Percentiles rank a stretch among this genome's conserved stretches.
phyloP scores from a whole-genome alignment of 306 rosid species.

The Citrullus colocynthis region DNA sequence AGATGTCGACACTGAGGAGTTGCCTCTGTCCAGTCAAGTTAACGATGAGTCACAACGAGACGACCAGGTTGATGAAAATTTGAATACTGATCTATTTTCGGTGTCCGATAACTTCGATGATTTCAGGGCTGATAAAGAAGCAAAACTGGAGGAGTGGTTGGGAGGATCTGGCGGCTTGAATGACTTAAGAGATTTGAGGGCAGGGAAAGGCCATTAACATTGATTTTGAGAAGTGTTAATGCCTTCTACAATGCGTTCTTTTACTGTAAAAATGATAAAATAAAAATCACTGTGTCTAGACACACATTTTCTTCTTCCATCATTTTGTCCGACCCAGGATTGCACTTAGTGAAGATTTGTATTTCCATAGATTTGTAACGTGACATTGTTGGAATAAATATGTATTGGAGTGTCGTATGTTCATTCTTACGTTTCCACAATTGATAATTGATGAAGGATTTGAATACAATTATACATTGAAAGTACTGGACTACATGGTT shows the following conservation, averaged over 20 bases:
- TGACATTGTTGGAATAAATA: not conserved
- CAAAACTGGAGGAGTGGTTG: conserved; percentile 69
- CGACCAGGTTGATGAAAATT: conserved; percentile 19
- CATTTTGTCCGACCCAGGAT: not conserved
- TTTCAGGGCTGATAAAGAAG: conserved; percentile 71
- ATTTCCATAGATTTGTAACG: not conserved
- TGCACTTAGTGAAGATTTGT: not conserved
- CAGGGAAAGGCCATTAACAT: conserved; percentile 24
- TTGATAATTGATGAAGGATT: not conserved
- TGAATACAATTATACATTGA: not conserved
- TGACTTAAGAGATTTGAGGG: conserved; percentile 10
- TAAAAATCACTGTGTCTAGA: not conserved
- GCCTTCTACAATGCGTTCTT: not conserved
- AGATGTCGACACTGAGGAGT: conserved; percentile 41
- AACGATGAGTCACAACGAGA: conserved; percentile 32
- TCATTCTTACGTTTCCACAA: not conserved
- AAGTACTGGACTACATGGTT: not conserved
- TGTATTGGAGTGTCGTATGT: not conserved
- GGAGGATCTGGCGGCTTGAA: conserved; percentile 32
- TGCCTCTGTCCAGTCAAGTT: conserved; percentile 41
- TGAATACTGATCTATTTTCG: conserved; percentile 17
- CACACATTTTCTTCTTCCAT: not conserved
- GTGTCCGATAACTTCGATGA: conserved; percentile 42
- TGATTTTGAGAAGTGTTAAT: not conserved
- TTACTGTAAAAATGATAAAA: not conserved